Evolutionary conservation across 1,284 basidiomycete genomes (phyloP).

Genomic region (Meira nashicola): DNA sequence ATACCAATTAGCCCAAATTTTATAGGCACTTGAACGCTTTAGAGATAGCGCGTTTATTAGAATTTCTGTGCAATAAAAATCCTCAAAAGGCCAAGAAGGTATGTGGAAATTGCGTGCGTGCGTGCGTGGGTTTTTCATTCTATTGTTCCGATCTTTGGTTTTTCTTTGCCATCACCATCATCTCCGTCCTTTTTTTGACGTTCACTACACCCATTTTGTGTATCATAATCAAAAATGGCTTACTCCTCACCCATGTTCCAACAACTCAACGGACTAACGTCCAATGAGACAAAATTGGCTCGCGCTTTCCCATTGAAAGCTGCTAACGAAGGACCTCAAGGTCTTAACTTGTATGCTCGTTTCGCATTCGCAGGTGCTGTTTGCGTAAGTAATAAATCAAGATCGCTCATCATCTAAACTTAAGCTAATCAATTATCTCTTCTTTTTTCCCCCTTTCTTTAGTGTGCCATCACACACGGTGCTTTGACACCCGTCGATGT

Average conservation of each 20-base stretch:
- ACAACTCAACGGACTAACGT: conserved; percentile 6
- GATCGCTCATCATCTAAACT: neutral
- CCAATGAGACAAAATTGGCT: neutral
- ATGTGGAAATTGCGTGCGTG: too few relatives aligned
- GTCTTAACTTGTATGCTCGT: conserved; percentile 55
- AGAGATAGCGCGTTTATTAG: too few relatives aligned
- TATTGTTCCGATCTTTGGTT: too few relatives aligned
- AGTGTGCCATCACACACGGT: conserved; percentile 81
- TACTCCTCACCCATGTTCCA: conserved; percentile 9
- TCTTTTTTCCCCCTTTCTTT: conserved; percentile 3
- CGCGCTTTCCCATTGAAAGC: conserved; percentile 37
- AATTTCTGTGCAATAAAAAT: too few relatives aligned
- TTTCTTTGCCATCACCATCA: too few relatives aligned
- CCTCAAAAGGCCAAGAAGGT: too few relatives aligned
- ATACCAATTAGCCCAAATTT: too few relatives aligned
- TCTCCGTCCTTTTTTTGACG: neutral
- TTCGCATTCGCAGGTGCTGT: conserved; percentile 76
- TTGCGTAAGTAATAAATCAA: conserved; percentile 55
- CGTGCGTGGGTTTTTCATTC: too few relatives aligned
- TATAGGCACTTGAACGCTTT: too few relatives aligned
- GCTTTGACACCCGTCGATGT: conserved; percentile 48
- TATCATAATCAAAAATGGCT: conserved; percentile 4
- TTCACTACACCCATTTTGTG: too few relatives aligned
- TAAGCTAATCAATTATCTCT: too few relatives aligned
- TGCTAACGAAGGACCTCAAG: conserved; percentile 25